Percentiles rank a stretch among this genome's conserved stretches.
These are phyloP conservation scores for Chloropicon primus DNA, from an alignment of 139 green algal species.

Conservation along the genomic window DNA sequence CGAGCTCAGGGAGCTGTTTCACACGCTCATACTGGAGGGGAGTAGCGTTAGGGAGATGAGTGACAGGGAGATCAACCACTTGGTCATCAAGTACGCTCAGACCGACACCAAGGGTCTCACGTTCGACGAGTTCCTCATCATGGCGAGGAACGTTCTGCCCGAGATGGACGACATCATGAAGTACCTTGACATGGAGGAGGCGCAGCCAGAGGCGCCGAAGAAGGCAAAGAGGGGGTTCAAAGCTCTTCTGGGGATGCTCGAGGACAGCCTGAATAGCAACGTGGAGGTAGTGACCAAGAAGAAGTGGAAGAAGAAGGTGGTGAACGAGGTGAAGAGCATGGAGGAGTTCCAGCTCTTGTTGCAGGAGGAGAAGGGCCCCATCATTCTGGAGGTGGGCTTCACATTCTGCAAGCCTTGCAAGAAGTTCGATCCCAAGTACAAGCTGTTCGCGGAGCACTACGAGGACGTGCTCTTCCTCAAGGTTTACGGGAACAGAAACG, in stretches of 20 bases:
- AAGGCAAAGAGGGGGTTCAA: not conserved
- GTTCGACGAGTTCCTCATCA: conserved; percentile 43
- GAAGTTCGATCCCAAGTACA: conserved; percentile 13
- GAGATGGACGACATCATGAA: conserved; percentile 23
- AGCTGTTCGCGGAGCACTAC: conserved; percentile 27
- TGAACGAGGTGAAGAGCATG: not conserved
- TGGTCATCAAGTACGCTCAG: conserved; percentile 22
- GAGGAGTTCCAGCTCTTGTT: not conserved
- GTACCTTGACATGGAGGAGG: not conserved
- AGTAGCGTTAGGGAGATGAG: conserved; percentile 7
- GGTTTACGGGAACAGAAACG: conserved; percentile 33
- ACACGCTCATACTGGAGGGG: not conserved
- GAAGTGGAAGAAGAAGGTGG: not conserved
- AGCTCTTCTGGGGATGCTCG: not conserved
- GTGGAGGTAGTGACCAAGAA: not conserved
- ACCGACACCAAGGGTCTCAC: conserved; percentile 17
- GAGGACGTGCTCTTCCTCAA: conserved; percentile 27
- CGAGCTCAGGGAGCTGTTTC: conserved; percentile 11
- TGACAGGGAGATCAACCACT: conserved; percentile 27
- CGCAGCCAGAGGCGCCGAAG: not conserved
- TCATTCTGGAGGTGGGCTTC: conserved; percentile 21
- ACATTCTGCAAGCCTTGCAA: conserved; percentile 27
- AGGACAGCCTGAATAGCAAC: not conserved
- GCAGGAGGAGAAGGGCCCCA: not conserved
- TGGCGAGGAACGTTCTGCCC: conserved; percentile 36